A percentile compares a stretch with the other conserved stretches of the same genome.
phyloP scores from a whole-genome alignment of 2,329 filamentous ascomycete species.

The Chrysosporium queenslandicum region DNA sequence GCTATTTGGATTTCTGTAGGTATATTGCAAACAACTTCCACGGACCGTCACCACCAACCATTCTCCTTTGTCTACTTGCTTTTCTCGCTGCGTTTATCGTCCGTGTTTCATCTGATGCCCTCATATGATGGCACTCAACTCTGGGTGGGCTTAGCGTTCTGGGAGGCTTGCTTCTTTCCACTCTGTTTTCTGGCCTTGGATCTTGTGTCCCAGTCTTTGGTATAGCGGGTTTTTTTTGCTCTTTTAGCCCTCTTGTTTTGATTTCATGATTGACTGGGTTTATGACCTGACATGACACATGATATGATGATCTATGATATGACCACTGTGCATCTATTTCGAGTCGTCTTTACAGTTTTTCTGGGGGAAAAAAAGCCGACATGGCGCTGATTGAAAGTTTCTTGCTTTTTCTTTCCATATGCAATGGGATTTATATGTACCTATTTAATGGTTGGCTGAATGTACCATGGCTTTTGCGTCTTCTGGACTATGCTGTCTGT shows the following conservation, averaged over 20 bases:
- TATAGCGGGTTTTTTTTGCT: conserved; percentile 8
- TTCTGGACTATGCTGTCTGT: not conserved
- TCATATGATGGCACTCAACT: conserved; percentile 12
- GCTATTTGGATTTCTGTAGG: conserved; percentile 2
- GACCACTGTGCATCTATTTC: conserved; percentile 8
- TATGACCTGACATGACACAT: conserved; percentile 10
- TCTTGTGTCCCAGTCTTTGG: not conserved
- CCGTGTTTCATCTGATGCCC: conserved; percentile 1
- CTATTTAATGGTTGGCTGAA: conserved; percentile 2
- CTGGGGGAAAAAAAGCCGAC: not conserved
- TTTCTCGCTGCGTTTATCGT: not conserved
- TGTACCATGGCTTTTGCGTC: conserved; percentile 5
- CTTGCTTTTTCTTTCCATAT: not conserved
- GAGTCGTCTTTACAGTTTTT: not conserved
- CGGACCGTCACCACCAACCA: conserved; percentile 7
- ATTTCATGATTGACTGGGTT: conserved; percentile 1
- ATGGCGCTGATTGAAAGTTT: not conserved
- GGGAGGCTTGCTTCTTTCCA: conserved; percentile 5
- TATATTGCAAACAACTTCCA: conserved; percentile 9
- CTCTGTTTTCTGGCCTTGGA: not conserved
- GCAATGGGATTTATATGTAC: not conserved
- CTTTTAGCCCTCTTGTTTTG: not conserved
- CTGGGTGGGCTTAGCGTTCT: conserved; percentile 9
- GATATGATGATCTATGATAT: conserved; percentile 10
- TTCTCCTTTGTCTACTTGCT: not conserved